These are phyloP conservation scores for Leccinum pseudoinsigne DNA, from an alignment of 1,284 basidiomycete species.

Conservation along the genomic window DNA sequence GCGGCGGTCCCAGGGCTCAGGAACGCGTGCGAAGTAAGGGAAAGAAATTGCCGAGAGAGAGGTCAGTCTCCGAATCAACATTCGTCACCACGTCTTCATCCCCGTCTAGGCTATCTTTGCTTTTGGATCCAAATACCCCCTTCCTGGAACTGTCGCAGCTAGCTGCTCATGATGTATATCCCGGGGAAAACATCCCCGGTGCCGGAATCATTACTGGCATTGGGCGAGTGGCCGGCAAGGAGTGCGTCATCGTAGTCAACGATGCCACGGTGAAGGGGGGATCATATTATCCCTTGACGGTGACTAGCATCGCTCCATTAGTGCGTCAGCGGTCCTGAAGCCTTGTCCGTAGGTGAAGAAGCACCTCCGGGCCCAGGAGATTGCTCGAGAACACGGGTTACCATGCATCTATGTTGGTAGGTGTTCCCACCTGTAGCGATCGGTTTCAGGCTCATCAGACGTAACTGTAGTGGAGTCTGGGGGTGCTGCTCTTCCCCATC, in stretches of 20 bases:
- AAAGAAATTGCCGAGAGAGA: constrained; percentile 86
- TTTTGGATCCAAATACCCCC: constrained; percentile 87
- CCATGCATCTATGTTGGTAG: constrained; percentile 92
- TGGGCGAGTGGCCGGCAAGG: constrained; percentile 74
- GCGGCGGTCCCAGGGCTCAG: constrained; percentile 69
- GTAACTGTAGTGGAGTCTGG: constrained; percentile 79
- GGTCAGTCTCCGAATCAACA: constrained; percentile 45
- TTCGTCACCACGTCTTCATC: constrained; percentile 4
- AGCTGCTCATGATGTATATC: constrained; percentile 88
- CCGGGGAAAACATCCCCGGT: constrained; percentile 76
- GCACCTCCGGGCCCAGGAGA: constrained; percentile 91
- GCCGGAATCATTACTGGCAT: constrained; percentile 94
- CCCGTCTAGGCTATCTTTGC: constrained; percentile 49
- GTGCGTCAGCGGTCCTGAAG: constrained; percentile 1
- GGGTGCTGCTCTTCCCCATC: constrained; percentile 90
- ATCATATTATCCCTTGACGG: constrained; percentile 91
- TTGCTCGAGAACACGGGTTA: constrained; percentile 86
- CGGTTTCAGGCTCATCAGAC: constrained; percentile 14
- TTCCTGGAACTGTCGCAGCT: constrained; percentile 88
- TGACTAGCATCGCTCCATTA: constrained; percentile 32
- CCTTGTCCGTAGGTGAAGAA: constrained; percentile 76
- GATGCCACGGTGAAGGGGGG: constrained; percentile 95
- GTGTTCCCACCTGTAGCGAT: constrained; percentile 13
- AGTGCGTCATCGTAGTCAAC: constrained; percentile 91
- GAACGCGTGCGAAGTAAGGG: constrained; percentile 79